Conservation (phyloP, 371 early-diverging fungal species). For the Furculomyces boomerangus region DNA sequence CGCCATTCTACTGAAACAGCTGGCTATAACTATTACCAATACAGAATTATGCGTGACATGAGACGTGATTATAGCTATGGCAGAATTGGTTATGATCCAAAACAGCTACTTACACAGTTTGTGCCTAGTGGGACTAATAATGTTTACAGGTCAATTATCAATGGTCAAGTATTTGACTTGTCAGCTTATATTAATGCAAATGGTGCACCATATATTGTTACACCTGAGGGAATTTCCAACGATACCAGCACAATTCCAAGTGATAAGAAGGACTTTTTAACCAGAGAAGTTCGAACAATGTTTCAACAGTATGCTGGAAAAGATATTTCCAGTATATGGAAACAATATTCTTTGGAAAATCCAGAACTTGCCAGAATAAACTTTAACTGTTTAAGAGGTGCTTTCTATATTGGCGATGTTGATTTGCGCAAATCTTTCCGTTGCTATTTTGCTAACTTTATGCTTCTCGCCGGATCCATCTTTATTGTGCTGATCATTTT, state of each 20-base stretch:
- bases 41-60: conserved; percentile 25
- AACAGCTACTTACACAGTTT: conserved; percentile 29
- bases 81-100: conserved; percentile 32
- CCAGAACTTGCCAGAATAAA: conserved; percentile 4
- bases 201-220: conserved; percentile 20
- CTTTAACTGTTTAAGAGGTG: conserved; percentile 32
- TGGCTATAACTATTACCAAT: conserved; percentile 18
- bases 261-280: conserved; percentile 48
- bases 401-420: conserved; percentile 71
- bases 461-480: conserved; percentile 57
- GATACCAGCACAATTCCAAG: conserved; percentile 26
- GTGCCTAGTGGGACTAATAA: conserved; percentile 20
- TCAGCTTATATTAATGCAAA: conserved; percentile 31
- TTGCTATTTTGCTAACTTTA: conserved; percentile 75
- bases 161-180: conserved; percentile 39
- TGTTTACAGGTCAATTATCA: conserved; percentile 32
- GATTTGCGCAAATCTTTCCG: conserved; percentile 55
- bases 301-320: conserved; percentile 13
- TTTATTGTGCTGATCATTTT: conserved; percentile 62
- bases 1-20: conserved; percentile 8
- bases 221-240: conserved; percentile 33
- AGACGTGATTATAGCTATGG: conserved; percentile 28
- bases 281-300: conserved; percentile 16
- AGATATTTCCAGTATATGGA: conserved; percentile 19
- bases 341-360: conserved; percentile 7